phyloP scores from a whole-genome alignment of 2,329 filamentous ascomycete species.

The Apiospora rasikravindrae region DNA sequence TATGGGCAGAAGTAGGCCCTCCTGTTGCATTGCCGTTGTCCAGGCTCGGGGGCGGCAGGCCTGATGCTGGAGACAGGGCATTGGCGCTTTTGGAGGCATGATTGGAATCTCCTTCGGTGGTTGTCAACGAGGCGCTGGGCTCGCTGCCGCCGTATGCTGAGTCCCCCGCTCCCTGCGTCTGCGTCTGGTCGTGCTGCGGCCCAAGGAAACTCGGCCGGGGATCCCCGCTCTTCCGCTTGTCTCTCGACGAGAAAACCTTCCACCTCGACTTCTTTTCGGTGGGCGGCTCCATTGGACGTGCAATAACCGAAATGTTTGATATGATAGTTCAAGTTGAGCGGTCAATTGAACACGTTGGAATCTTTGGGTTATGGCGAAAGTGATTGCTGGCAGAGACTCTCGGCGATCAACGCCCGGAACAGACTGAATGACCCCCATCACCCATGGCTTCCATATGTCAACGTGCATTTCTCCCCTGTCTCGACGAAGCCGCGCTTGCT shows the following conservation, averaged over 20 bases:
- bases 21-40: not conserved
- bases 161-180: constrained; percentile 1
- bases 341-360: not conserved
- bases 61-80: not conserved
- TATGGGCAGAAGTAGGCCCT: constrained; percentile 23
- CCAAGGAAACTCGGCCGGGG: not conserved
- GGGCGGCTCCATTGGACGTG: not conserved
- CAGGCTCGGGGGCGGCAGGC: not conserved
- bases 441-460: not conserved
- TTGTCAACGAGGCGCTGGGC: constrained; percentile 21
- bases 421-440: not conserved
- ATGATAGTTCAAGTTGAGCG: not conserved
- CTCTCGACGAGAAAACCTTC: constrained; percentile 17
- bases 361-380: not conserved
- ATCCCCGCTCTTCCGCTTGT: constrained; percentile 14
- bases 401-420: not conserved
- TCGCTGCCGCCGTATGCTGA: constrained; percentile 23
- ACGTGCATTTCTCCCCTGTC: not conserved
- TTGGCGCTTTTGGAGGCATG: constrained; percentile 21
- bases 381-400: not conserved
- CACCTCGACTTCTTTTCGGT: constrained; percentile 14
- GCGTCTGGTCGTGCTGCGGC: not conserved
- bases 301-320: not conserved
- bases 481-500: not conserved
- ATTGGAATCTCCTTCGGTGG: constrained; percentile 19